Evolutionary conservation across 1,284 basidiomycete species (phyloP), one percentile per base, ranked within the genome.

Genomic region (Sphagnurus paluster): DNA sequence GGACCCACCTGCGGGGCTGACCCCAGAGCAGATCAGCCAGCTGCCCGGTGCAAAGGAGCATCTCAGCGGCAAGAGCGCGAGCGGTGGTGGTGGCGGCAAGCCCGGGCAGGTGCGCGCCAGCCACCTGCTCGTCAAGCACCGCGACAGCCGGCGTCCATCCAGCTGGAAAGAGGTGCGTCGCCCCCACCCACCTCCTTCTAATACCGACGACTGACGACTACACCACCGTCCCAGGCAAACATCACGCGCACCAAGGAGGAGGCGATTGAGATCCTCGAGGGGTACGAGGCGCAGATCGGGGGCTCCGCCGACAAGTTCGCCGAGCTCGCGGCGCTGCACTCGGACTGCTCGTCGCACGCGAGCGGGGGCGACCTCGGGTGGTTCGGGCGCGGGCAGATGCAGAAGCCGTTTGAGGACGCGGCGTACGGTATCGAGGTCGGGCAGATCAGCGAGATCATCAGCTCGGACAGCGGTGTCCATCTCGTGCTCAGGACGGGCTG

Each of bases 381-480:
- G 72, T 99, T 99, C 63, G 80, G 78, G 2, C 80, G 71, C 11
- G 91, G 90, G 2, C 87, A 92, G 74, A 99, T 99, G 97, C 97
- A 99, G 70, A 94, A 93, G 69, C 85, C 93, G 17, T 99, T 99
- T 63, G 95, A 98, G 72, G 92, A 97, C 19, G 90, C 90, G 3
- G 80, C 94, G 7, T 98, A 84, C 67, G 80, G 70, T 1, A 77
- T 98, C 50, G 65, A 85, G 45, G 79, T 90, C n/a, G 92, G 89
- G 11, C 71, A 92, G 68, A 84, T 98, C 57, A 94, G 91, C 67
- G 87, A 82, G 39, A 74, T 98, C 42, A 79, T 98, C 63, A 84
- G 84, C 60, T 90, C 95, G 30, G 96, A 98, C 59, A 95, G 91
- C 56, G 97, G 97, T n/a, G 90, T 97, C 10, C 97, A 99, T 67